Evolutionary conservation across 768 basidiomycete species (phyloP), one percentile per base, ranked within the genome.

Genomic region (Macrolepiota fuliginosa): DNA sequence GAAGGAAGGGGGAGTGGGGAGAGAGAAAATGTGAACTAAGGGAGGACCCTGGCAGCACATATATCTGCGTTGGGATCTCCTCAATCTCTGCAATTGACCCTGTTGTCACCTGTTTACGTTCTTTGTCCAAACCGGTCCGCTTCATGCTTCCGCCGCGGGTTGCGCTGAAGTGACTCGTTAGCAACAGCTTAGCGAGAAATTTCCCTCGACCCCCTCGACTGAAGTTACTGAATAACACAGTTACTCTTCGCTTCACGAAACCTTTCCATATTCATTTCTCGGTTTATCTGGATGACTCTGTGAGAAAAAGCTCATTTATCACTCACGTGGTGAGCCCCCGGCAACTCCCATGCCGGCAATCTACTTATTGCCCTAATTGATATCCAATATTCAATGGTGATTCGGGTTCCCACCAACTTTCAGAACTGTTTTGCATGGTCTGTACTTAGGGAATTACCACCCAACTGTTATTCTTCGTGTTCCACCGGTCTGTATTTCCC

Each of bases 81-180:
- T 52, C 35, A 40, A 53, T 54, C 59, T 54, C 29, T 15, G 22
- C 35, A 37, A 19, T 17, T 19, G 22, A 32, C 56, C 37, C 42
- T 50, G 35, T 50, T 58, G 49, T 17, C 53, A 57, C 47, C 65
- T 70, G 68, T 66, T 66, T 58, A 64, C 61, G 36, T 66, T 64
- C 64, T 62, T 56, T 71, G 19, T 54, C 35, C 51, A 49, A 49
- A 49, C n/a, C 19, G 47, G 3, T 32, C 27, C 6, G 50, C 17
- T 22, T n/a, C 36, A 27, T 22, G 4, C 12, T 27, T 15, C 47
- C 47, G 25, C 25, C 25, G 13, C 25, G 22, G 47, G 12, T 49
- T 19, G 17, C 39, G 42, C n/a, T 45, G 17, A n/a, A 17, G 42
- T n/a, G 17, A 45, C 42, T 19, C 42, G 42, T 10, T 19, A 19